Evolutionary conservation across 2,329 filamentous ascomycete genomes (phyloP), one percentile per base, ranked within the genome.

Genomic region (Fusarium napiforme): DNA sequence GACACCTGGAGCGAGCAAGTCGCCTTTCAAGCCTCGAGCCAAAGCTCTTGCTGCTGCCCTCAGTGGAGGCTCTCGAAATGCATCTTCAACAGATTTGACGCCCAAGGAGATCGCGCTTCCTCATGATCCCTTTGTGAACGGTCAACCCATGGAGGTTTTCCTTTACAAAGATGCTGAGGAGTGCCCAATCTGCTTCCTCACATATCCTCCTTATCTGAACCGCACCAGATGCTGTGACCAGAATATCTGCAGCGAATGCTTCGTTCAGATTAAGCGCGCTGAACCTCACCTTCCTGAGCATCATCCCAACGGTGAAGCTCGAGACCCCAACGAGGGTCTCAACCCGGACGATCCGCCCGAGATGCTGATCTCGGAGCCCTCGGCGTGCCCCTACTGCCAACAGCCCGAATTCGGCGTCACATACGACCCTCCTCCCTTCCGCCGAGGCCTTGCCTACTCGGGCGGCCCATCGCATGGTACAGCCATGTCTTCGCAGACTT

Each of bases 381-480:
- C 96, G 2, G 90, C 92, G 30, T 99, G 96, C 80, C 96, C 96
- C 0, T 99, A 98, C 82, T 99, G 96, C 82, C 94, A 96, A 57
- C 94, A 96, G 75, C 91, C 94, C 4, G 96, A 99, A 74, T 98
- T 98, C 79, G 96, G 96, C 52, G 93, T 99, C n/a, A 97, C 94
- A 0, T 99, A 98, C 81, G 91, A 96, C 9, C 88, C 95, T 18
- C 96, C 96, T 5, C 91, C 93, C 1, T 98, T 98, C 84, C 91
- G 95, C 30, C 88, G 95, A 72, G 96, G 96, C 2, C 83, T 99
- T 37, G 85, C 89, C 2, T 96, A 96, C 80, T 87, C 89, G 4
- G 64, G 78, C 8, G 73, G 77, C 26, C 64, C 70, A 79, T 84
- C 28, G 79, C 84, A 57, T 72, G 83, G 86, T 21, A 90, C 94